These are phyloP conservation scores for Trichoderma parareesei DNA, from an alignment of 495 filamentous ascomycete species.

Conservation along the genomic window DNA sequence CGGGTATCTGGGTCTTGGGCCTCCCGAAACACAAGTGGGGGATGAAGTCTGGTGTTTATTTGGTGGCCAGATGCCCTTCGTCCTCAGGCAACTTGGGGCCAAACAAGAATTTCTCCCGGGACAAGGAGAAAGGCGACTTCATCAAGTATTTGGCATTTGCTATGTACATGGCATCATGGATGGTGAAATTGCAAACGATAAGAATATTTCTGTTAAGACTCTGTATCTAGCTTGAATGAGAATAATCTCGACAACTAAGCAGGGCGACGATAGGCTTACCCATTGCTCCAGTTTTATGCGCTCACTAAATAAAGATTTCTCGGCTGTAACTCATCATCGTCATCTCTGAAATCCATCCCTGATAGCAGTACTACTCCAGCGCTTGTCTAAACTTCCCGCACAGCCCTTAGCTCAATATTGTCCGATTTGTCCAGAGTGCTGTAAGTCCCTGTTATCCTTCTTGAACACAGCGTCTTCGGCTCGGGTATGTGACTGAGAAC, in stretches of 20 bases:
- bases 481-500: too few relatives aligned
- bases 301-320: too few relatives aligned
- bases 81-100: constrained; percentile 5
- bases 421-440: too few relatives aligned
- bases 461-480: too few relatives aligned
- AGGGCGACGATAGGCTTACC: too few relatives aligned
- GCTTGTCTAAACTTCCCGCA: too few relatives aligned
- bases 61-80: constrained; percentile 19
- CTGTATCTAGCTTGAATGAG: background rate
- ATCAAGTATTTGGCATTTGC: constrained; percentile 16
- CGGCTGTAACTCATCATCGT: too few relatives aligned
- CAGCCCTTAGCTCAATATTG: too few relatives aligned
- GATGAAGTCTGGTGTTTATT: constrained; percentile 16
- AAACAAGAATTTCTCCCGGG: background rate
- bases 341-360: too few relatives aligned
- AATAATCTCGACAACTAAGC: background rate
- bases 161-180: constrained; percentile 21
- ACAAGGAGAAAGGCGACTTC: background rate
- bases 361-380: too few relatives aligned
- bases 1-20: constrained; percentile 22
- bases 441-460: too few relatives aligned
- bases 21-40: constrained; percentile 14
- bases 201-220: background rate
- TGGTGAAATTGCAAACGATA: constrained; percentile 12
- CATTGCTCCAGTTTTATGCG: too few relatives aligned